phyloP scores from a whole-genome alignment of 176 grass and related monocot genomes.

The Phragmites australis region DNA sequence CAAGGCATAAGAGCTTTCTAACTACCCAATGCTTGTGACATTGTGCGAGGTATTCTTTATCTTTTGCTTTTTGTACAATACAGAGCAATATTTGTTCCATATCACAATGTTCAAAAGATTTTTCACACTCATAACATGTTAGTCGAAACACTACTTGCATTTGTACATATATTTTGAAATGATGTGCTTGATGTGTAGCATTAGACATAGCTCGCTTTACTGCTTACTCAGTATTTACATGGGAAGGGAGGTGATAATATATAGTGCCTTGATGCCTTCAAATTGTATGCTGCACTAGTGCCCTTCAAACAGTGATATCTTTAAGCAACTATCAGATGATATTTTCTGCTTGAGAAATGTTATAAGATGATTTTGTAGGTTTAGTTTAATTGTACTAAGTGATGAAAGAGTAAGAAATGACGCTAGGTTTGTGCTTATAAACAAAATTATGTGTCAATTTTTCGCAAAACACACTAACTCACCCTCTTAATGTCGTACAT shows the following conservation, averaged over 20 bases:
- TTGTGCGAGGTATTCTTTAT: slow-evolving; percentile 75
- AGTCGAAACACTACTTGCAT: background rate
- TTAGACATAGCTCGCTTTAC: background rate
- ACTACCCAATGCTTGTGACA: slow-evolving; percentile 71
- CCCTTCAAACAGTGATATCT: background rate
- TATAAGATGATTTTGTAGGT: background rate
- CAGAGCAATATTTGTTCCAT: background rate
- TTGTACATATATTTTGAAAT: background rate
- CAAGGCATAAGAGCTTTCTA: slow-evolving; percentile 76
- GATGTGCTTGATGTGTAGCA: background rate
- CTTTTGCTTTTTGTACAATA: slow-evolving; percentile 8
- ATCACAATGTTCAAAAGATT: background rate
- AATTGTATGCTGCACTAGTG: background rate
- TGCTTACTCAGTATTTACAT: background rate
- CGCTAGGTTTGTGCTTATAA: background rate
- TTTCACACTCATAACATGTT: background rate
- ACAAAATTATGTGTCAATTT: background rate
- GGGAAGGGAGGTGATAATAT: background rate
- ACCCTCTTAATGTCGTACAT: background rate
- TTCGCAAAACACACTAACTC: background rate
- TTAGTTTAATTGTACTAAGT: background rate
- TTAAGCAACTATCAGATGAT: slow-evolving; percentile 9
- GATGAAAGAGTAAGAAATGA: background rate
- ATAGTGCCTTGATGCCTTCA: background rate
- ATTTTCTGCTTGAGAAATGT: slow-evolving; percentile 15